phyloP scores from a whole-genome alignment of 2,329 filamentous ascomycete species.

The Calonectria hawksworthii region DNA sequence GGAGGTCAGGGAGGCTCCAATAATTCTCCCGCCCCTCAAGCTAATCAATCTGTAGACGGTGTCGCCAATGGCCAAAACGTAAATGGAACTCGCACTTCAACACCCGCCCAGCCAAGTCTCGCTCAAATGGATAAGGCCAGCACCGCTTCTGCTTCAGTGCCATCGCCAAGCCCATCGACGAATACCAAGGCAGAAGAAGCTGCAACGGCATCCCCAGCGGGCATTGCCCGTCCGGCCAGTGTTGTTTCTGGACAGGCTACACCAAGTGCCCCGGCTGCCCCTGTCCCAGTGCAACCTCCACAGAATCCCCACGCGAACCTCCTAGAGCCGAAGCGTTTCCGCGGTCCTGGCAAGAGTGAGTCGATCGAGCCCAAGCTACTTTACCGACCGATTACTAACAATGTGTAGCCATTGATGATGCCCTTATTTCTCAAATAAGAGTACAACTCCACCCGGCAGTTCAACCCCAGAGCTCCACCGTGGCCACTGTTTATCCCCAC shows the following conservation, averaged over 20 bases:
- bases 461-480: conserved; percentile 71
- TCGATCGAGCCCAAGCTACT: neutral
- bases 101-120: conserved; percentile 33
- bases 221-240: conserved; percentile 33
- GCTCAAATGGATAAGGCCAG: conserved; percentile 55
- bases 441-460: conserved; percentile 78
- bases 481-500: conserved; percentile 75
- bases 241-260: conserved; percentile 36
- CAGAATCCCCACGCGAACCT: conserved; percentile 46
- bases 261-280: conserved; percentile 1
- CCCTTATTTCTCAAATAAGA: conserved; percentile 76
- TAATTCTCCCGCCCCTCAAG: conserved; percentile 65
- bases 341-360: conserved; percentile 60
- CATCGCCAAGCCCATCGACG: conserved; percentile 62
- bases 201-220: conserved; percentile 44
- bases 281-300: conserved; percentile 41
- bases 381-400: conserved; percentile 38
- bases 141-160: conserved; percentile 55
- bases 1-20: conserved; percentile 70
- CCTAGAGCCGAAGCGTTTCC: conserved; percentile 54
- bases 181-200: conserved; percentile 55
- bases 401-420: conserved; percentile 65
- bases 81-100: conserved; percentile 41
- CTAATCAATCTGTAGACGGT: conserved; percentile 41
- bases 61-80: conserved; percentile 37